These are phyloP conservation scores for Dictyostelium intermedium DNA, from an alignment of 78 protist genomes.

Conservation along the genomic window DNA sequence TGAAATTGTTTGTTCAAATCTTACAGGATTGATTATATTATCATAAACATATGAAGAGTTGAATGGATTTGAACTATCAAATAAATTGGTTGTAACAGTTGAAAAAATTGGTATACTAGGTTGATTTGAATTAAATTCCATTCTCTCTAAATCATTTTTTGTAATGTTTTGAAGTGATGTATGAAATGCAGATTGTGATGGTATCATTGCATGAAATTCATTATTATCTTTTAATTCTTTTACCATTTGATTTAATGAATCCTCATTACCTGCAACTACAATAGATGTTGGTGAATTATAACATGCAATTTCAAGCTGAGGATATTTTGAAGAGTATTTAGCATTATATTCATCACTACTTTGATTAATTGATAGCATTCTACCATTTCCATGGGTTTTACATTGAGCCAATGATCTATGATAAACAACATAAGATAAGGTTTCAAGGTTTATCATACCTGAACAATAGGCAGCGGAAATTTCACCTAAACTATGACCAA, in stretches of 20 bases:
- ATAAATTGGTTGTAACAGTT: background rate
- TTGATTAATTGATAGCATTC: slow-evolving; percentile 28
- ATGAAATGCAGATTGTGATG: slow-evolving; percentile 47
- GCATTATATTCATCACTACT: background rate
- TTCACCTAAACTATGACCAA: slow-evolving; percentile 43
- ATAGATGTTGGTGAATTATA: too few relatives aligned
- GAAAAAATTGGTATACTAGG: slow-evolving; percentile 16
- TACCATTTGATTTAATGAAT: background rate
- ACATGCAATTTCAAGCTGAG: background rate
- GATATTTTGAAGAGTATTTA: background rate
- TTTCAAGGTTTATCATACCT: background rate
- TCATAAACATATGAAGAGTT: background rate
- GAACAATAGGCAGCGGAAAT: background rate
- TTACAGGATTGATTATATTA: slow-evolving; percentile 1
- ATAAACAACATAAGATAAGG: background rate
- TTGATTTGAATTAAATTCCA: background rate
- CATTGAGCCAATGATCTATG: background rate
- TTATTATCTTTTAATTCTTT: background rate
- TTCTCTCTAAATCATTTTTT: background rate
- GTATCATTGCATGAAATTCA: background rate
- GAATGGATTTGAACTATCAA: background rate
- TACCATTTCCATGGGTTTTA: background rate
- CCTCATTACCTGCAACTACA: too few relatives aligned
- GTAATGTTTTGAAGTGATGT: slow-evolving; percentile 8
- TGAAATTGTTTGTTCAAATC: background rate